These are phyloP conservation scores for Emmonsiellopsis sp. DNA, from an alignment of 2,329 filamentous ascomycete genomes.

Conservation along the genomic window DNA sequence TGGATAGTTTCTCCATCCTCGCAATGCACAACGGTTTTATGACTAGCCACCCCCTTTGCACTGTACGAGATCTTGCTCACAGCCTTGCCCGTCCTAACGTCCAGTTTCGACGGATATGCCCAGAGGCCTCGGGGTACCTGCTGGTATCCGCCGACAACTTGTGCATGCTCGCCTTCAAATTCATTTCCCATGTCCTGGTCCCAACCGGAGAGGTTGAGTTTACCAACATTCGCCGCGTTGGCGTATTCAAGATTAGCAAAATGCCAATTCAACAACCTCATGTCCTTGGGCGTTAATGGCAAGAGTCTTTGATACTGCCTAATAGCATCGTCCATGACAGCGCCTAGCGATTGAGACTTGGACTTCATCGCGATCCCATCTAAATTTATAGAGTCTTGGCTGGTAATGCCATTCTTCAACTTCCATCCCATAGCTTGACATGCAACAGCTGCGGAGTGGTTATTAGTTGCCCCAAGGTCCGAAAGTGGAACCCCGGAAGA, in stretches of 20 bases:
- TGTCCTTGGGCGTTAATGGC: constrained; percentile 74
- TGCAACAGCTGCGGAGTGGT: constrained; percentile 65
- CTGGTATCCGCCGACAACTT: constrained; percentile 89
- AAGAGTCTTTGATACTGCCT: constrained; percentile 76
- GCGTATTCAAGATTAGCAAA: constrained; percentile 97
- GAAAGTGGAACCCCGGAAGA: constrained; percentile 35
- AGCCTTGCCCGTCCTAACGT: constrained; percentile 63
- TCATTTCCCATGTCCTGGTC: constrained; percentile 97
- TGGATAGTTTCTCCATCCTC: constrained; percentile 66
- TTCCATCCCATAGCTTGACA: constrained; percentile 76
- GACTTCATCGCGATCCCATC: constrained; percentile 53
- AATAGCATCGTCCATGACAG: constrained; percentile 87
- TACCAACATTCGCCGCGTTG: constrained; percentile 80
- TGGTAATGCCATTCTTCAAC: constrained; percentile 53
- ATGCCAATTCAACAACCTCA: constrained; percentile 93
- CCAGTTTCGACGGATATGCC: constrained; percentile 63
- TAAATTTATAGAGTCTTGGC: constrained; percentile 61
- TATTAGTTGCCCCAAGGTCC: constrained; percentile 57
- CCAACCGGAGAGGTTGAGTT: constrained; percentile 82
- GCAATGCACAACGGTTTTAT: constrained; percentile 57
- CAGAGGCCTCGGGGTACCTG: constrained; percentile 82
- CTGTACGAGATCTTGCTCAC: constrained; percentile 65
- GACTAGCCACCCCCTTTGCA: constrained; percentile 29
- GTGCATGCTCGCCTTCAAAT: constrained; percentile 88
- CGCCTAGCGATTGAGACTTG: constrained; percentile 65